phyloP scores from a whole-genome alignment of 805 yeast species.

The Yamadazyma nakazawae region DNA sequence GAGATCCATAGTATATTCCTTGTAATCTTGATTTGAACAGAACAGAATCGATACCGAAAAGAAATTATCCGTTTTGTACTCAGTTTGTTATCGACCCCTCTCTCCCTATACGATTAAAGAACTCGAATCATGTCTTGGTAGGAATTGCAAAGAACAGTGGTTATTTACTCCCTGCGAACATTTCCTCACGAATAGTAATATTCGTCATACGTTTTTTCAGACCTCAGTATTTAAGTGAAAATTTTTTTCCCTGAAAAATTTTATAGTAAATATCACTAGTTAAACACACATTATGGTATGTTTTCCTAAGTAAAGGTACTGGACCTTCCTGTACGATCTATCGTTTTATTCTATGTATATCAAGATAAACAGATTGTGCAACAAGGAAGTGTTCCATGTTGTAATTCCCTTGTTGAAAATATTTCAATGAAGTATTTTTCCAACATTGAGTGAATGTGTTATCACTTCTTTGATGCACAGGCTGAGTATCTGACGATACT shows the following conservation, averaged over 20 bases:
- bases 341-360: slow-evolving; percentile 1
- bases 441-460: slow-evolving; percentile 9
- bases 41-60: too few species aligned
- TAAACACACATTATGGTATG: slow-evolving; percentile 14
- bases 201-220: background rate
- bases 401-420: slow-evolving; percentile 14
- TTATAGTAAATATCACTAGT: background rate
- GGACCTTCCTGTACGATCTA: slow-evolving; percentile 10
- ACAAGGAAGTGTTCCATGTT: slow-evolving; percentile 12
- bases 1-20: too few species aligned
- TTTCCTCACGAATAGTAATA: background rate
- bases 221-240: slow-evolving; percentile 3
- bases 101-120: too few species aligned
- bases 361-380: slow-evolving; percentile 12
- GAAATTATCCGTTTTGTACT: too few species aligned
- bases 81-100: too few species aligned
- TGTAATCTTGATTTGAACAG: too few species aligned
- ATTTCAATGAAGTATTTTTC: slow-evolving; percentile 13
- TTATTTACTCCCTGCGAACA: background rate
- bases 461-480: slow-evolving; percentile 40
- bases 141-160: too few species aligned
- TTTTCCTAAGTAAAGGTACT: slow-evolving; percentile 8
- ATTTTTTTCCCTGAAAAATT: slow-evolving; percentile 3
- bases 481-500: slow-evolving; percentile 42
- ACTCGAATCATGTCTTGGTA: too few species aligned